Percentiles rank a stretch among this genome's conserved stretches.
These are phyloP conservation scores for Alternaria sp. DNA, from an alignment of 2,329 filamentous ascomycete species.

Conservation along the genomic window DNA sequence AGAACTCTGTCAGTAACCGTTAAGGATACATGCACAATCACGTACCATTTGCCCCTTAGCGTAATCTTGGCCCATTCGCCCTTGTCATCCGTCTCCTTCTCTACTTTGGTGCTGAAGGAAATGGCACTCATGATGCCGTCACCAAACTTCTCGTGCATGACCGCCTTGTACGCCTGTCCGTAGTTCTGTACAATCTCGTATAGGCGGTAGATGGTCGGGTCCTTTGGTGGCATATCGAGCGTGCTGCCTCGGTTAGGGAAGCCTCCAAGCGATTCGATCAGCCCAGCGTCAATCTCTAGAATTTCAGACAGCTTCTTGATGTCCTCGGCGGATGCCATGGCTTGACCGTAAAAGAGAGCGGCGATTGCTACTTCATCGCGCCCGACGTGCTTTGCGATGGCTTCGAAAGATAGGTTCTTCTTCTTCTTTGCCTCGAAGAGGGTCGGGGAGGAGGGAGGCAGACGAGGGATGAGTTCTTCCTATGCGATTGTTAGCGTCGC, in stretches of 20 bases:
- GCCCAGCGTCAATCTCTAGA: conserved; percentile 65
- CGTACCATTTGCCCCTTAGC: conserved; percentile 80
- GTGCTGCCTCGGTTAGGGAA: conserved; percentile 82
- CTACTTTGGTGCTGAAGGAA: conserved; percentile 85
- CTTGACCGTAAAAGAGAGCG: conserved; percentile 90
- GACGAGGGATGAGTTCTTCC: conserved; percentile 70
- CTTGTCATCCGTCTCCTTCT: conserved; percentile 88
- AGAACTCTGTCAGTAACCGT: conserved; percentile 15
- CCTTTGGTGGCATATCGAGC: conserved; percentile 82
- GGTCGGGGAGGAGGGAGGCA: conserved; percentile 72
- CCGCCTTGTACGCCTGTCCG: conserved; percentile 92
- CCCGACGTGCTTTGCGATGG: conserved; percentile 74
- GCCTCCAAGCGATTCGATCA: conserved; percentile 67
- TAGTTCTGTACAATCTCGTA: conserved; percentile 98
- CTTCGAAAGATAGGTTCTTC: conserved; percentile 78
- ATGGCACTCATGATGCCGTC: conserved; percentile 96
- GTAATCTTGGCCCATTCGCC: conserved; percentile 89
- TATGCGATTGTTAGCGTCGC: conserved; percentile 42
- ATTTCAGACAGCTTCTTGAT: conserved; percentile 69
- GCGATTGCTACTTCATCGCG: conserved; percentile 85
- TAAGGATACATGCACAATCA: background rate
- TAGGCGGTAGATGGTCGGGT: conserved; percentile 86
- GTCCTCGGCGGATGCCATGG: conserved; percentile 74
- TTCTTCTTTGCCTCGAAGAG: conserved; percentile 83
- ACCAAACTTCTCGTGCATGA: conserved; percentile 86